A percentile compares a stretch with the other conserved stretches of the same genome.
Conservation (phyloP, 1,139 yeast genomes). For the Suhomyces wounanorum region DNA sequence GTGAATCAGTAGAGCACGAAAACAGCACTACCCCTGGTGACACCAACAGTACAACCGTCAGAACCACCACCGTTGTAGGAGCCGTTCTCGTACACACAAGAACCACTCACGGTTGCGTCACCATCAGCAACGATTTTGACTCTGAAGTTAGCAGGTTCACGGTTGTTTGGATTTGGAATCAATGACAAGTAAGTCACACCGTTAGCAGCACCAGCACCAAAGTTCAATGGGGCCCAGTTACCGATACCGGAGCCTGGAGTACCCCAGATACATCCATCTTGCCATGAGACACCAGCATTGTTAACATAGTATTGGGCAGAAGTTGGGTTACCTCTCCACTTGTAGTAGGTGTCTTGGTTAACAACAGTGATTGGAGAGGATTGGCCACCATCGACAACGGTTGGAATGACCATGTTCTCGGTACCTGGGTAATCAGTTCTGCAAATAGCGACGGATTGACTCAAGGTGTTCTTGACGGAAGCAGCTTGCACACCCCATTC, state of each 20-base stretch:
- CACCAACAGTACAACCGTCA: conserved; percentile 94
- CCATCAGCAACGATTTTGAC: conserved; percentile 72
- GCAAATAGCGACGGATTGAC: conserved; percentile 77
- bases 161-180: conserved; percentile 94
- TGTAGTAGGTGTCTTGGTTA: conserved; percentile 72
- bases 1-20: conserved; percentile 54
- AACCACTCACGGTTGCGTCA: conserved; percentile 67
- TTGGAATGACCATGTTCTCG: conserved; percentile 96
- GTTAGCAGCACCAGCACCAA: conserved; percentile 85
- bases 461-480: conserved; percentile 63
- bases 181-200: conserved; percentile 86
- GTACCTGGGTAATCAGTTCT: conserved; percentile 99
- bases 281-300: conserved; percentile 87
- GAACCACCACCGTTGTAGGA: conserved; percentile 63
- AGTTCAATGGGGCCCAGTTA: conserved; percentile 97
- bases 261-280: conserved; percentile 96
- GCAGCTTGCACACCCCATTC: conserved; percentile 80
- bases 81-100: conserved; percentile 82
- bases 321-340: conserved; percentile 80
- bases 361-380: conserved; percentile 74
- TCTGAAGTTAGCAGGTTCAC: conserved; percentile 73
- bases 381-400: conserved; percentile 71
- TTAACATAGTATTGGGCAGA: conserved; percentile 97
- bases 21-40: conserved; percentile 77
- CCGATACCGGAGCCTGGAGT: conserved; percentile 76